A percentile compares a stretch with the other conserved stretches of the same genome.
Evolutionary conservation across 495 filamentous ascomycete genomes (phyloP).

Genomic region (Articulospora tetracladia): DNA sequence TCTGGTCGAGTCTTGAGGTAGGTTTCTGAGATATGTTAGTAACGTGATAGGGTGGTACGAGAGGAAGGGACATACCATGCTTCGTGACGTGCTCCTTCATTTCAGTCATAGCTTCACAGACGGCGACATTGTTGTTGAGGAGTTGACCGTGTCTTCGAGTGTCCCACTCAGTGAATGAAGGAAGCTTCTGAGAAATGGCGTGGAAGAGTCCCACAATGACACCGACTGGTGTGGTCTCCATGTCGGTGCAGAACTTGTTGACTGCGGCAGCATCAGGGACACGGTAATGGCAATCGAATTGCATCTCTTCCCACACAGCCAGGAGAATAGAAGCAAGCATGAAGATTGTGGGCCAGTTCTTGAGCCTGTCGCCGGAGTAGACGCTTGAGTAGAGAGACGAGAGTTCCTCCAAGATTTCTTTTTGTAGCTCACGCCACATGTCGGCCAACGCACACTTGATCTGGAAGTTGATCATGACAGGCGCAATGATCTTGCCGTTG

Average conservation of each 20-base stretch:
- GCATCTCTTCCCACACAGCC: constrained; percentile 95
- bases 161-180: constrained; percentile 87
- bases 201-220: constrained; percentile 94
- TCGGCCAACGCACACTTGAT: constrained; percentile 91
- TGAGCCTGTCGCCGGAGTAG: constrained; percentile 88
- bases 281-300: constrained; percentile 93
- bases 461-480: constrained; percentile 98
- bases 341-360: constrained; percentile 98
- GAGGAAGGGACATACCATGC: constrained; percentile 63
- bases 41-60: constrained; percentile 2
- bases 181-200: constrained; percentile 91
- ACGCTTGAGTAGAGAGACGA: constrained; percentile 87
- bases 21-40: constrained; percentile 36
- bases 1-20: constrained; percentile 52
- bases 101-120: constrained; percentile 92
- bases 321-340: constrained; percentile 86
- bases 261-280: constrained; percentile 77
- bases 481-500: constrained; percentile 81
- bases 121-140: constrained; percentile 80
- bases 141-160: constrained; percentile 80
- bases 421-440: constrained; percentile 94
- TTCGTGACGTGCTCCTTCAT: constrained; percentile 82
- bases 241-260: constrained; percentile 88
- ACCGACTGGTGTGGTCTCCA: constrained; percentile 90
- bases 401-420: constrained; percentile 89